Base-by-base conservation (phyloP, 108 stramenopile species). In the Hondaea fermentalgiana region DNA sequence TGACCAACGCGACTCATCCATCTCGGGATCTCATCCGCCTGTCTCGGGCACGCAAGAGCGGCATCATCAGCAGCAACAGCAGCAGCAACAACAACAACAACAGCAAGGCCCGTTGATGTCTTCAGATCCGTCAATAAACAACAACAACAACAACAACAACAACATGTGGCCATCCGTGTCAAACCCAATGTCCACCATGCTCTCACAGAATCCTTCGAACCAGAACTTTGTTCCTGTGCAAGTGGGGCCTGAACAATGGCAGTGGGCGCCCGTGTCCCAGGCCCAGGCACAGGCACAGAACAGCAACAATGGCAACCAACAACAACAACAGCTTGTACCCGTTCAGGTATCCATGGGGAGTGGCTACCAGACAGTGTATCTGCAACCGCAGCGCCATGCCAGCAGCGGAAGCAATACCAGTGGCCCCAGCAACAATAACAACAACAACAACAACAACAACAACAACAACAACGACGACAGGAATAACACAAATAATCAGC, bases 271-370 rank as follows among this genome's bases (percentile, higher is more conserved):
- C 72, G 88, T 72, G 4, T 88, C 88, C 88, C 72, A 88, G 89
- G 35, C 23, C 60, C 89, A 59, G 42, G 23, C 89, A 5, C 89
- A 59, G 42, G 23, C 89, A 5, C 72, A 88, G 1, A 72, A 47
- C n/a, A 72, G 72, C 60, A 88, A 72, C 14, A 72, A 72, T 6
- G 72, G 88, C 12, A 88, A 89, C 5, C 23, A 89, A 45, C 12
- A 60, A 87, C 23, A 43, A 60, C 16, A 89, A 87, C 87, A 44
- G 72, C 23, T 89, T 71, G 89, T 87, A 28, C 89, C 89, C 28
- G 89, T 89, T 44, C 88, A 89, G 72, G 89, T 87, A 72, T 76
- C 89, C 21, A 89, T 47, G 23, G 72, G 72, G 89, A 88, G 88
- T 19, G 25, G 76, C 14, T 60, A 88, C 44, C 64, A 21, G 28